phyloP scores from a whole-genome alignment of 306 rosid species.

The Cucumis melo region DNA sequence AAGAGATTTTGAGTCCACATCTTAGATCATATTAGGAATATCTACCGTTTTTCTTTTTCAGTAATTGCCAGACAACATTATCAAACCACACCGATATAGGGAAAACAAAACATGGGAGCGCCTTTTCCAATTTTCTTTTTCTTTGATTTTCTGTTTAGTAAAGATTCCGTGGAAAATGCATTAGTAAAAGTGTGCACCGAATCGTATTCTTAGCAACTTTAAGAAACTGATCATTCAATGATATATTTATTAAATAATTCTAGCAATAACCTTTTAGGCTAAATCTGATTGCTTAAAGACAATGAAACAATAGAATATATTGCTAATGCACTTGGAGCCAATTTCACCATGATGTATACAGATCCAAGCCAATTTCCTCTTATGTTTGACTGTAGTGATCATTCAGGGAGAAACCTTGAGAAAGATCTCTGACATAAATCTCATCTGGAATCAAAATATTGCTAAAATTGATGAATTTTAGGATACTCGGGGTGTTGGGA shows the following conservation, averaged over 20 bases:
- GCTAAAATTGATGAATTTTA: no score
- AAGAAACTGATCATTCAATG: neutral
- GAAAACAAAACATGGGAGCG: neutral
- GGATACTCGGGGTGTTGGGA: no score
- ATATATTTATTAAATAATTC: no score
- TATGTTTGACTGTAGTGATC: no score
- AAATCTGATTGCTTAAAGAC: neutral
- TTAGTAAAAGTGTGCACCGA: neutral
- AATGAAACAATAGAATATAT: neutral
- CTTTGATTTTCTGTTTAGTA: neutral
- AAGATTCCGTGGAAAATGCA: neutral
- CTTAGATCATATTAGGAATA: neutral
- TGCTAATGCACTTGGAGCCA: no score
- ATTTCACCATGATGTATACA: no score
- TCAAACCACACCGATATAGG: neutral
- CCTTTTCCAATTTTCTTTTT: neutral
- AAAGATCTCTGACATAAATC: no score
- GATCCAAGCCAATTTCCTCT: no score
- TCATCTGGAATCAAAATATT: no score
- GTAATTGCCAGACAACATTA: neutral
- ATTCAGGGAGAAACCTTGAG: no score
- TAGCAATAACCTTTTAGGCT: neutral
- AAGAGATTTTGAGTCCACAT: neutral
- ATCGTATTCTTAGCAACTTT: neutral
- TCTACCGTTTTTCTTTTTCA: neutral